Evolutionary conservation across 345 rosid species (phyloP).

Genomic region (Salix exigua): DNA sequence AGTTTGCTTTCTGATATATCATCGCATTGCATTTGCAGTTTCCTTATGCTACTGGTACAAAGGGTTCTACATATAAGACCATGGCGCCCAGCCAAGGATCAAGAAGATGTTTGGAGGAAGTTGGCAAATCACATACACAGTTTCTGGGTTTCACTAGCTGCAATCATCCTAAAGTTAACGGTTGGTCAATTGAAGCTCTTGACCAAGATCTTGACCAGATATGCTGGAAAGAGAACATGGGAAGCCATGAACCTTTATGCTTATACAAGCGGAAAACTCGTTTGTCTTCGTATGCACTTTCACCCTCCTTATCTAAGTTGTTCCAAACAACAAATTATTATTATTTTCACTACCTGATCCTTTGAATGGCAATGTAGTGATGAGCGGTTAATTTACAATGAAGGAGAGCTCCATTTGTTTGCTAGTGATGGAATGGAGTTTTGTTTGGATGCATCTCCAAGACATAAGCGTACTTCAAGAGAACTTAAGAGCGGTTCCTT

Average conservation of each 20-base stretch:
- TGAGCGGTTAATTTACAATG: constrained; percentile 40
- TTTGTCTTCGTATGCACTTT: constrained; percentile 40
- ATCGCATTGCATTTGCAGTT: constrained; percentile 40
- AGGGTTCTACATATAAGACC: constrained; percentile 9
- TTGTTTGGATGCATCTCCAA: constrained; percentile 75
- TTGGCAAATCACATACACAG: constrained; percentile 18
- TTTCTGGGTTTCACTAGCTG: constrained; percentile 66
- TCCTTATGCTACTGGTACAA: constrained; percentile 37
- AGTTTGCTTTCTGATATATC: background rate
- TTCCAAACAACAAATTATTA: background rate
- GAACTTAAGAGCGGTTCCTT: constrained; percentile 53
- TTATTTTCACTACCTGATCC: background rate
- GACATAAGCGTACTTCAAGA: constrained; percentile 58
- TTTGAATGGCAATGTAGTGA: constrained; percentile 40
- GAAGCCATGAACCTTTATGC: constrained; percentile 47
- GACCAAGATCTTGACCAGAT: constrained; percentile 45
- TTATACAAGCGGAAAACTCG: constrained; percentile 57
- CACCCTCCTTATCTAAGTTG: constrained; percentile 1
- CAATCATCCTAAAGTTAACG: constrained; percentile 51
- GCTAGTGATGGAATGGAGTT: constrained; percentile 48
- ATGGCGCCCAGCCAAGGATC: constrained; percentile 7
- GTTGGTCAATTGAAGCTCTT: constrained; percentile 51
- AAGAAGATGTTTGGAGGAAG: constrained; percentile 15
- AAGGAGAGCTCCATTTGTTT: constrained; percentile 45
- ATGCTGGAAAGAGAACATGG: constrained; percentile 58